These are phyloP conservation scores for Paramecium sonneborni DNA, from an alignment of 73 alveolate species.

Conservation along the genomic window DNA sequence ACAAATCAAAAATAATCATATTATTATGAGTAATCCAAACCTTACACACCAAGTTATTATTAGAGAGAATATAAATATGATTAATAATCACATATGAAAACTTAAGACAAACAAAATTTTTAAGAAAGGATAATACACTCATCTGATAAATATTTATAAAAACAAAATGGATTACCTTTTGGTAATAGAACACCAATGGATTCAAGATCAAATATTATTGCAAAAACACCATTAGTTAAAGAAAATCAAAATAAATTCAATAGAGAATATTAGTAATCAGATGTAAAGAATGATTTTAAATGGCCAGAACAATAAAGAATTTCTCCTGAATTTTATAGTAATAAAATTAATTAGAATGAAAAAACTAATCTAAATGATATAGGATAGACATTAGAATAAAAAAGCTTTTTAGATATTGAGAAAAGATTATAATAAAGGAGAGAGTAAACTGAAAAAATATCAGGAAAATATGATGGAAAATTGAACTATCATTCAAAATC, in stretches of 20 bases:
- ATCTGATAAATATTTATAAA: not conserved
- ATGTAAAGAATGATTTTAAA: not conserved
- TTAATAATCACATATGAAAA: not conserved
- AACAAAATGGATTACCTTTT: not conserved
- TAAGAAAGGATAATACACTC: not conserved
- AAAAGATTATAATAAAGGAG: not conserved
- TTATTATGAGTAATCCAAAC: not conserved
- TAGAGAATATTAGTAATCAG: not conserved
- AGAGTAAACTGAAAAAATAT: not conserved
- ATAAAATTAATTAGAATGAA: not conserved
- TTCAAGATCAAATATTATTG: not conserved
- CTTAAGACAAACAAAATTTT: not conserved
- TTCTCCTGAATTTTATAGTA: not conserved
- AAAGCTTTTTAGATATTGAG: not conserved
- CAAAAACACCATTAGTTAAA: not conserved
- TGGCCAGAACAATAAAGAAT: not conserved
- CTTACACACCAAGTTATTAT: not conserved
- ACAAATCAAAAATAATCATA: not conserved
- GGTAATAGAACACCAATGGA: constrained; percentile 24
- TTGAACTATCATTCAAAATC: not conserved
- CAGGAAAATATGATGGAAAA: not conserved
- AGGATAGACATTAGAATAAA: not conserved
- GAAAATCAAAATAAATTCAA: not conserved
- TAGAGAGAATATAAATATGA: not conserved
- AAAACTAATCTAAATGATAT: not conserved